A percentile compares a stretch with the other conserved stretches of the same genome.
Evolutionary conservation across 2,329 filamentous ascomycete genomes (phyloP).

Genomic region (Celoporthe dispersa): DNA sequence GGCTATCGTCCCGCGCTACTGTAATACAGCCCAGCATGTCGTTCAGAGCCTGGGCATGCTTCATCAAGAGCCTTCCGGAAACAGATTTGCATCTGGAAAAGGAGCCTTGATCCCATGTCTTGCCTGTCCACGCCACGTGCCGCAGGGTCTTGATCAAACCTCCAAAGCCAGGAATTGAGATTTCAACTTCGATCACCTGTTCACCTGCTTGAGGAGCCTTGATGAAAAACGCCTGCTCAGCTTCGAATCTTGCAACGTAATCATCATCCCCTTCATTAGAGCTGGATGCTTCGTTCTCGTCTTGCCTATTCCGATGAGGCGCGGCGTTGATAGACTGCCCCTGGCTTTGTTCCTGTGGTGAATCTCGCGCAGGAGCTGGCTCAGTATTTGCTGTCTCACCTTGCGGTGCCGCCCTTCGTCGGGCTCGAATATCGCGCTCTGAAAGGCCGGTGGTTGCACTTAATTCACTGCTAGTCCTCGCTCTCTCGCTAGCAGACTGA

Average conservation of each 20-base stretch:
- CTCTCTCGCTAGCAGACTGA: background rate
- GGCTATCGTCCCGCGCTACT: background rate
- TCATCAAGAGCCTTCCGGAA: conserved; percentile 9
- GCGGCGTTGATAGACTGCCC: background rate
- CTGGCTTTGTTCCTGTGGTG: background rate
- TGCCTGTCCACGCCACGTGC: conserved; percentile 22
- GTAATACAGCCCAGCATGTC: conserved; percentile 4
- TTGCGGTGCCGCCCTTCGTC: background rate
- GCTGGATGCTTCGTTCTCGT: background rate
- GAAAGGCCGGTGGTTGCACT: background rate
- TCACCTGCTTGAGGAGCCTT: conserved; percentile 18
- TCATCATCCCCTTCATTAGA: conserved; percentile 4
- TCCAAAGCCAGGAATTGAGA: conserved; percentile 16
- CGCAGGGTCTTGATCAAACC: conserved; percentile 22
- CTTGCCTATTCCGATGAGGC: background rate
- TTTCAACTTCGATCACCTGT: background rate
- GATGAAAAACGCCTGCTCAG: conserved; percentile 20
- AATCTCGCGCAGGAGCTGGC: background rate
- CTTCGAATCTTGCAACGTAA: background rate
- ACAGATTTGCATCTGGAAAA: conserved; percentile 5
- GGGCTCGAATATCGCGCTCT: background rate
- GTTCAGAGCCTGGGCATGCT: conserved; percentile 7
- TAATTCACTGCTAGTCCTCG: background rate
- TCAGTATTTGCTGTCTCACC: background rate
- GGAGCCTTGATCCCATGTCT: background rate